Conservation (phyloP, 108 stramenopile genomes). For the Pinguiococcus pyrenoidosus region DNA sequence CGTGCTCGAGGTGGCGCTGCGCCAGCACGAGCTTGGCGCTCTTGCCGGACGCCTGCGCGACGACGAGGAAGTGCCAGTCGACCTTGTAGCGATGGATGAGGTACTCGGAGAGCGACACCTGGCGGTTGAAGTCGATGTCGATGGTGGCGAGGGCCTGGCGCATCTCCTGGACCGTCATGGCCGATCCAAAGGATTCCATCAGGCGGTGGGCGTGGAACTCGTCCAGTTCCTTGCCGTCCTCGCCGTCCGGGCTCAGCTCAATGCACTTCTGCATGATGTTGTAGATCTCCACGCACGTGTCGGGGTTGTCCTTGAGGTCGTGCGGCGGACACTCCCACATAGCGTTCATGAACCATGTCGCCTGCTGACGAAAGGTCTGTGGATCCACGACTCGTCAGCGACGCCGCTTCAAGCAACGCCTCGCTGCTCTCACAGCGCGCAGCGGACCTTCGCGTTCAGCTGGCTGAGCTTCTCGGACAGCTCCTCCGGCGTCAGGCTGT, state of each 20-base stretch:
- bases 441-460: no score
- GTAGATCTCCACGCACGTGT: slow-evolving; percentile 4
- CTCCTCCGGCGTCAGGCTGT: no score
- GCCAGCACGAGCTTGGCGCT: background rate
- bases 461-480: no score
- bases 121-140: slow-evolving; percentile 21
- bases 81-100: slow-evolving; percentile 15
- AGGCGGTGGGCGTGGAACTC: slow-evolving; percentile 16
- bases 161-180: slow-evolving; percentile 17
- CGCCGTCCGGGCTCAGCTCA: no score
- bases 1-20: slow-evolving; percentile 6
- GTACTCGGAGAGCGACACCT: slow-evolving; percentile 13
- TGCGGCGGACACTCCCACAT: no score
- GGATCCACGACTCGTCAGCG: no score
- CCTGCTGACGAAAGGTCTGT: no score
- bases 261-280: slow-evolving; percentile 1
- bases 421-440: no score
- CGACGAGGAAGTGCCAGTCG: slow-evolving; percentile 12
- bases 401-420: no score
- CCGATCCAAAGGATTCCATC: no score
- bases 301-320: no score
- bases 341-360: slow-evolving; percentile 19
- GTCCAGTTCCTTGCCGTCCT: slow-evolving; percentile 2
- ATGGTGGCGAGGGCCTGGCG: slow-evolving; percentile 9
- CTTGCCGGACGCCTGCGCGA: background rate